Percentiles rank a stretch among this genome's conserved stretches.
Conservation (phyloP, 2,329 filamentous ascomycete genomes). For the Hypoxylon sp. region DNA sequence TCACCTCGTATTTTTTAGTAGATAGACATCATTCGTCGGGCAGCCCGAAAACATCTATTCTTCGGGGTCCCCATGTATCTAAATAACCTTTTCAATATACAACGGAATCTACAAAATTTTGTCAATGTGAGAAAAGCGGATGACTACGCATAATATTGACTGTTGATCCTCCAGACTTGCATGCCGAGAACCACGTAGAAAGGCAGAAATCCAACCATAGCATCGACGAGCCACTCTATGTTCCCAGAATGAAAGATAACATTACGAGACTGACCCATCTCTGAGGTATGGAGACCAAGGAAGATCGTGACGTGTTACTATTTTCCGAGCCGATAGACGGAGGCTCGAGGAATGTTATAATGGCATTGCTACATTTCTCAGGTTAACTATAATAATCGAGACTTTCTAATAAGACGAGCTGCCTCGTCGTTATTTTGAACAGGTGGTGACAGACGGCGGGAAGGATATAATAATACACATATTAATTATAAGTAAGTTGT, state of each 20-base stretch:
- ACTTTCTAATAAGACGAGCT: background rate
- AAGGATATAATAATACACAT: background rate
- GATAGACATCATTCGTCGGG: background rate
- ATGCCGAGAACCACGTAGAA: slow-evolving; percentile 2
- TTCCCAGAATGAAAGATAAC: background rate
- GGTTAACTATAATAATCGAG: background rate
- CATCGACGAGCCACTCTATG: background rate
- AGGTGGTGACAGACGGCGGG: background rate
- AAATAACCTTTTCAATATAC: background rate
- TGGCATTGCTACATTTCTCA: background rate
- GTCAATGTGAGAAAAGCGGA: background rate
- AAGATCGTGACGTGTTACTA: background rate
- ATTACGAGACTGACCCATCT: slow-evolving; percentile 5
- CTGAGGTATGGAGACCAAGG: background rate
- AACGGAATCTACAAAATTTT: background rate
- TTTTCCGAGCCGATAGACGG: background rate
- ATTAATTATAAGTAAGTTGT: background rate
- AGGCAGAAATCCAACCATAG: background rate
- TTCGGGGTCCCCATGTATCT: background rate
- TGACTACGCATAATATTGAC: background rate
- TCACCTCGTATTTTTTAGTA: background rate
- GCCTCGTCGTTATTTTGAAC: background rate
- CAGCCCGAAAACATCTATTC: background rate
- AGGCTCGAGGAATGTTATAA: background rate
- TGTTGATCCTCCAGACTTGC: background rate